Percentiles rank a stretch among this genome's conserved stretches.
Evolutionary conservation across 495 filamentous ascomycete genomes (phyloP).

Genomic region (Penicillium riverlandense): DNA sequence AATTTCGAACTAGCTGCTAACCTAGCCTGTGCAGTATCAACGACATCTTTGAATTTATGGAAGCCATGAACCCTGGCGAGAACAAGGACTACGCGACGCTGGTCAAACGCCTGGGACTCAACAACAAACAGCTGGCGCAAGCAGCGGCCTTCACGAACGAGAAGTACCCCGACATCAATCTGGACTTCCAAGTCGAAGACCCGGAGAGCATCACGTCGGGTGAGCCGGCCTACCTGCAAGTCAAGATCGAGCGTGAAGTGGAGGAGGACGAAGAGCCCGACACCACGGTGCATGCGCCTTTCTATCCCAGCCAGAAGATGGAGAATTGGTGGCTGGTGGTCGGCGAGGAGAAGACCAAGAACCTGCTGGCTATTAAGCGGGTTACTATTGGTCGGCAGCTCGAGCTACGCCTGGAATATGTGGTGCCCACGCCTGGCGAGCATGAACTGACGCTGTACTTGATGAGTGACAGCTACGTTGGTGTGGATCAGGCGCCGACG

Average conservation of each 20-base stretch:
- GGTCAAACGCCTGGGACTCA: conserved; percentile 69
- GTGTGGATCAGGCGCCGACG: conserved; percentile 90
- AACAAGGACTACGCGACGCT: conserved; percentile 70
- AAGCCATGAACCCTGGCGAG: conserved; percentile 91
- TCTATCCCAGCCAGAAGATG: conserved; percentile 88
- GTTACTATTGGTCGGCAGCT: conserved; percentile 76
- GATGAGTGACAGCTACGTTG: conserved; percentile 97
- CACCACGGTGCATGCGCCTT: conserved; percentile 86
- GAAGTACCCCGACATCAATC: conserved; percentile 89
- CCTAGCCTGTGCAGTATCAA: conserved; percentile 48
- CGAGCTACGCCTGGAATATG: conserved; percentile 78
- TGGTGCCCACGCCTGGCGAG: conserved; percentile 74
- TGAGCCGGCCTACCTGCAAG: conserved; percentile 72
- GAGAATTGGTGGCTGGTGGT: conserved; percentile 98
- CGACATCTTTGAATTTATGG: conserved; percentile 97
- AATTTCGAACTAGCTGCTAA: conserved; percentile 24
- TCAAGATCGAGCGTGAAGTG: conserved; percentile 81
- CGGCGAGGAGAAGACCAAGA: conserved; percentile 79
- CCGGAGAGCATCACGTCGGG: conserved; percentile 71
- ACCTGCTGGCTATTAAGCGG: conserved; percentile 84
- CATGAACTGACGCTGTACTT: conserved; percentile 87
- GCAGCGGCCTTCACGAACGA: conserved; percentile 95
- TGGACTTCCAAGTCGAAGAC: conserved; percentile 83
- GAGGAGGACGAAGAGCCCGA: conserved; percentile 72
- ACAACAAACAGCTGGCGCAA: conserved; percentile 74